Base-by-base conservation (phyloP, 176 grass and related monocot genomes). In the Guadua angustifolia region DNA sequence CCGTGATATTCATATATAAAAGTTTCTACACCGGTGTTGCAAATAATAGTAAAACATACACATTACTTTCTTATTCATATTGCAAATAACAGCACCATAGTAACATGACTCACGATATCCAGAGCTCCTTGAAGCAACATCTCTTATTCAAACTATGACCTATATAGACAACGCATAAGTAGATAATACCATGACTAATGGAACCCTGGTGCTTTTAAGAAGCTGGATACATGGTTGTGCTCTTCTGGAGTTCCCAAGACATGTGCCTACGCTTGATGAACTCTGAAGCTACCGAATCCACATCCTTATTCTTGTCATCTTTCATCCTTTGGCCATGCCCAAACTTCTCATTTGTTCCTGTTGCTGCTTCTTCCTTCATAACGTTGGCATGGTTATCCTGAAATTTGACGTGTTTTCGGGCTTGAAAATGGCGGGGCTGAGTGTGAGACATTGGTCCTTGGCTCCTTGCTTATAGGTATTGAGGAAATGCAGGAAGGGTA, bases 231-330 rank as follows among this genome's bases (percentile, higher is more conserved):
- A 92, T 92, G 59, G 85, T 90, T 53, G 82, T 69, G 81, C 92
- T 90, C 84, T 92, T 97, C 80, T 97, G 86, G 53, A 90, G 91
- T 61, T 81, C 89, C 84, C 88, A 88, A 66, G 24, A 66, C 50
- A 22, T 60, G 82, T 94, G 73, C 29, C 57, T 91, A 57, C 9
- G 78, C 84, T 76, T 90, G 84, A 97, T 97, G 87, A 88, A 97
- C 4, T 97, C 86, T 16, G 70, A 42, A 32, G 87, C 94, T 69
- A 86, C 67, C 53, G 24, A 18, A 84, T 97, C 82, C 22, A 97
- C 85, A 81, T 97, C 87, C 70, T 58, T 44, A 46, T 85, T 85
- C 71, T 72, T 82, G 22, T 83, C 84, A 16, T 79, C 84, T 74
- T 67, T 87, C 64, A 22, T 77, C 72, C 2, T 61, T 7, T 63